Percentiles rank a stretch among this genome's conserved stretches.
phyloP scores from a whole-genome alignment of 2,329 filamentous ascomycete genomes.

The Colletotrichum phormii region DNA sequence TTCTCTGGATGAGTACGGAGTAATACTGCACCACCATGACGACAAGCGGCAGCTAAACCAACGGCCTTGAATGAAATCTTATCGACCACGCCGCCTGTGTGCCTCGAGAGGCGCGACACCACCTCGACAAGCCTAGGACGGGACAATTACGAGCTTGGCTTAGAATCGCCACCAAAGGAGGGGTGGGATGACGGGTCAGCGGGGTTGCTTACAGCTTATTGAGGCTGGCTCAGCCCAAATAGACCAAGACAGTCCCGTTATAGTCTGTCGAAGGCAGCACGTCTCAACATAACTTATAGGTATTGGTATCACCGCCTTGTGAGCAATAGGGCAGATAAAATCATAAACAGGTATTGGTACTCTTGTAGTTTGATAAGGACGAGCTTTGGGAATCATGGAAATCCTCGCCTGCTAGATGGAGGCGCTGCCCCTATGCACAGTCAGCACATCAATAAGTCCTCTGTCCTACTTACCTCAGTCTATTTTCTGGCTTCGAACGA shows the following conservation, averaged over 20 bases:
- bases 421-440: neutral
- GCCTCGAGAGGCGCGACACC: neutral
- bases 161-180: slow-evolving; percentile 23
- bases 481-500: neutral
- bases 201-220: slow-evolving; percentile 13
- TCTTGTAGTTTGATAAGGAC: neutral
- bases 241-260: too few relatives aligned
- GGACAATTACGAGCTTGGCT: slow-evolving; percentile 12
- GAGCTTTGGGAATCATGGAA: neutral
- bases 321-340: too few relatives aligned
- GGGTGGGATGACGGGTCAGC: slow-evolving; percentile 10
- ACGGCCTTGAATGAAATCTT: slow-evolving; percentile 6
- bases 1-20: neutral
- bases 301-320: too few relatives aligned
- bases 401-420: neutral
- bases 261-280: too few relatives aligned
- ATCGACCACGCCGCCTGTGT: neutral
- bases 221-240: slow-evolving; percentile 1
- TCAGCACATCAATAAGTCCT: neutral
- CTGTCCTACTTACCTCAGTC: neutral
- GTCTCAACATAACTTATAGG: neutral
- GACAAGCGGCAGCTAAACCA: neutral
- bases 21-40: neutral
- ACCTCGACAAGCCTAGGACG: neutral
- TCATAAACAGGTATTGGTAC: too few relatives aligned